Conservation (phyloP, 257 asterid species). For the Solanum tarapatanum region DNA sequence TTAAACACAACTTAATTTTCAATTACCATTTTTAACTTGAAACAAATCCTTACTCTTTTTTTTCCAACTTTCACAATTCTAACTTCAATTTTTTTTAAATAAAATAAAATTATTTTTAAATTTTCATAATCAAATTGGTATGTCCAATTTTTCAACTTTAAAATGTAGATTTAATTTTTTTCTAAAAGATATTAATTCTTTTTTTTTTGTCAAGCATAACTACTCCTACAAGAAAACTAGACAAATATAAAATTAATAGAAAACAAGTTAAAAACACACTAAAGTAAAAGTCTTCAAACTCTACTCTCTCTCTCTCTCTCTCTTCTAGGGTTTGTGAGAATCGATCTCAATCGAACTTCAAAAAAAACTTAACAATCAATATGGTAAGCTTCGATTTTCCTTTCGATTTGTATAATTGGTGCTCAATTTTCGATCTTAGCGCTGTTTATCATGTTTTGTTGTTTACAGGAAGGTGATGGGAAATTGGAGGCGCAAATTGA, state of each 20-base stretch:
- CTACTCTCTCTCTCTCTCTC: not conserved
- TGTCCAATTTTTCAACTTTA: not conserved
- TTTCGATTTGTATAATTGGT: not conserved
- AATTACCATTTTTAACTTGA: not conserved
- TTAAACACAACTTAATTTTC: not conserved
- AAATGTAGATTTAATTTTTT: not conserved
- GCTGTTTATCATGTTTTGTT: not conserved
- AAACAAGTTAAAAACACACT: not conserved
- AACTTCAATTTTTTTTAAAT: not conserved
- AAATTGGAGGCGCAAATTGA: conserved; percentile 69
- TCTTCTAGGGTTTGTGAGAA: conserved; percentile 9
- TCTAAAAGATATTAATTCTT: not conserved
- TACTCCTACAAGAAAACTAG: not conserved
- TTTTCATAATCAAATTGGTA: not conserved
- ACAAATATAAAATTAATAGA: not conserved
- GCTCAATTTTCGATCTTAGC: not conserved
- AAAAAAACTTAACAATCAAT: not conserved
- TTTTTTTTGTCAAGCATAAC: not conserved
- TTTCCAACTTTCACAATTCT: not conserved
- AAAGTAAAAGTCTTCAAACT: not conserved
- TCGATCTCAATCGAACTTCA: not conserved
- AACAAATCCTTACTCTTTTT: not conserved
- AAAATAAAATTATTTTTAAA: too few relatives aligned
- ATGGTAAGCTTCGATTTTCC: conserved; percentile 2
- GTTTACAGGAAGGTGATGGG: conserved; percentile 54